Conservation (phyloP, 2,329 filamentous ascomycete genomes). For the Pestalotiopsis fici region DNA sequence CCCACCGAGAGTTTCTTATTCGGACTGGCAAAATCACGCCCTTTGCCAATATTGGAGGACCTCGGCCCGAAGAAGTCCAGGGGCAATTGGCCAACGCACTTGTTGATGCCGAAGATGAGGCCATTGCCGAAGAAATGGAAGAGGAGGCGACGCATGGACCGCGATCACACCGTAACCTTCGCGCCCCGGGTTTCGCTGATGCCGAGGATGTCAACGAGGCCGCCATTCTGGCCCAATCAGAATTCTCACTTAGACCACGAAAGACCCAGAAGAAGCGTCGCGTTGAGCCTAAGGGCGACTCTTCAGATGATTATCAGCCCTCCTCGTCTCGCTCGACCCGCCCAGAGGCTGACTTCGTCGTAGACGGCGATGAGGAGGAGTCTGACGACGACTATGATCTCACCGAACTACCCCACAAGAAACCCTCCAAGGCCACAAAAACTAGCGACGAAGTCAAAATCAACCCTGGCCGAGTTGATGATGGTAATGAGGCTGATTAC, state of each 20-base stretch:
- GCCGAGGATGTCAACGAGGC: conserved; percentile 46
- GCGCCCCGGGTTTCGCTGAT: conserved; percentile 66
- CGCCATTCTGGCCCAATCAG: conserved; percentile 40
- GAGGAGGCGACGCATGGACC: conserved; percentile 45
- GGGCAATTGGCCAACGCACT: conserved; percentile 77
- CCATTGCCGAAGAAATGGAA: conserved; percentile 50
- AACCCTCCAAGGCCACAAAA: conserved; percentile 38
- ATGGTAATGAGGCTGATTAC: conserved; percentile 85
- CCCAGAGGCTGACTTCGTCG: conserved; percentile 28
- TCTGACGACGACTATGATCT: conserved; percentile 40
- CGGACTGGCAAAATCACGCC: conserved; percentile 97
- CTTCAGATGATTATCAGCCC: conserved; percentile 49
- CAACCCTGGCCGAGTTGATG: conserved; percentile 69
- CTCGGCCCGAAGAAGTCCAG: conserved; percentile 60
- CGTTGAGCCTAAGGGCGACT: conserved; percentile 33
- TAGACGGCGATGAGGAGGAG: conserved; percentile 31
- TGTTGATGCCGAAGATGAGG: conserved; percentile 79
- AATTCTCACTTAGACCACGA: conserved; percentile 60
- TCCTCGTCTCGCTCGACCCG: conserved; percentile 23
- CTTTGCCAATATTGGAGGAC: conserved; percentile 76
- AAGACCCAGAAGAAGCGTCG: conserved; percentile 62
- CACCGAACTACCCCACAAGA: conserved; percentile 40
- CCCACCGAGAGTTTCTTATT: conserved; percentile 84
- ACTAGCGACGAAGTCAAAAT: conserved; percentile 41
- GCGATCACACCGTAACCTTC: conserved; percentile 71